Percentiles rank a stretch among this genome's conserved stretches.
These are phyloP conservation scores for Penicillium aurantiogriseum DNA, from an alignment of 2,329 filamentous ascomycete genomes.

Conservation along the genomic window DNA sequence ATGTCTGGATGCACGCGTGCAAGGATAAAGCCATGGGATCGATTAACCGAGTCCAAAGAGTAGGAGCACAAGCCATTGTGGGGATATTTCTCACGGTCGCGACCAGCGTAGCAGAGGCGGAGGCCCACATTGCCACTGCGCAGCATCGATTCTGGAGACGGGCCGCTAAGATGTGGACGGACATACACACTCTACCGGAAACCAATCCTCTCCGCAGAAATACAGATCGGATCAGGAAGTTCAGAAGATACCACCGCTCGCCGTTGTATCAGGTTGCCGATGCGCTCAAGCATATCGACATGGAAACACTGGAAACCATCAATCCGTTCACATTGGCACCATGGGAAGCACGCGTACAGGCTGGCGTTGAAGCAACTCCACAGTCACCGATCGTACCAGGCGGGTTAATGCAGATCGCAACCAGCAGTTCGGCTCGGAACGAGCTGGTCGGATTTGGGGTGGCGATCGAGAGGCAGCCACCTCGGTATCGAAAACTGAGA, in stretches of 20 bases:
- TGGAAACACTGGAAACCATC: no score
- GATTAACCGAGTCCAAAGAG: slow-evolving; percentile 22
- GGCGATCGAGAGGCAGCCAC: not conserved
- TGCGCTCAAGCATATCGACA: not conserved
- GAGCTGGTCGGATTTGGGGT: not conserved
- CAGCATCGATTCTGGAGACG: slow-evolving; percentile 15
- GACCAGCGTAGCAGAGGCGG: slow-evolving; percentile 22
- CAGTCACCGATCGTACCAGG: not conserved
- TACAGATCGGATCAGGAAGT: not conserved
- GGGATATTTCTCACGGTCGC: slow-evolving; percentile 22
- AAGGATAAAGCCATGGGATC: slow-evolving; percentile 9
- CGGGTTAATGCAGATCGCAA: slow-evolving; percentile 13
- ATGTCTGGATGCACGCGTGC: slow-evolving; percentile 23
- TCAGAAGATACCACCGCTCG: not conserved
- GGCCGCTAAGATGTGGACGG: slow-evolving; percentile 16
- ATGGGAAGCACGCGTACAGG: no score
- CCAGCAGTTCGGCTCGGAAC: slow-evolving; percentile 13
- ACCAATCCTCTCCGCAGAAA: slow-evolving; percentile 13
- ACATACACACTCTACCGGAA: slow-evolving; percentile 10
- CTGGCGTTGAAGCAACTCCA: no score
- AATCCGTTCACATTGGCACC: no score
- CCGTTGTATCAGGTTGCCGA: not conserved
- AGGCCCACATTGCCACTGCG: slow-evolving; percentile 16
- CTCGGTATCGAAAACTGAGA: not conserved
- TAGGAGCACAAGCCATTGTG: slow-evolving; percentile 23